phyloP scores from a whole-genome alignment of 208 protist genomes.

The Leptomonas pyrrhocoris region DNA sequence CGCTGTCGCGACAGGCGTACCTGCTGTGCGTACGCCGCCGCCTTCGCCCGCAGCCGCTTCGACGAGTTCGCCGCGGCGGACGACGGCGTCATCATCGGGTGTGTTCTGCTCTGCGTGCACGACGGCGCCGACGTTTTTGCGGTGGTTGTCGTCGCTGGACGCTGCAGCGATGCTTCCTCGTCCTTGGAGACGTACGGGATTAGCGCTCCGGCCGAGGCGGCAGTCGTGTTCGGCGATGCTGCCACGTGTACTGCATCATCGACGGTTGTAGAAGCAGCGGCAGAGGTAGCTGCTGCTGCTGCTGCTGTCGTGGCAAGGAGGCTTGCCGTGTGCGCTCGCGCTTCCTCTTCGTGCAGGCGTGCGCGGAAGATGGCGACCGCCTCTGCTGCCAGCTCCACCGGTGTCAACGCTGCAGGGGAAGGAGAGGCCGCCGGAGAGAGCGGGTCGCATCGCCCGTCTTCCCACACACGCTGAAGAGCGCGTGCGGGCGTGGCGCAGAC shows the following conservation, averaged over 20 bases:
- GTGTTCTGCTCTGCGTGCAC: neutral
- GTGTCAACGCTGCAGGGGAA: neutral
- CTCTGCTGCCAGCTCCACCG: conserved; percentile 7
- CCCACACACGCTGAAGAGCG: conserved; percentile 4
- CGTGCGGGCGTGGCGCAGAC: neutral
- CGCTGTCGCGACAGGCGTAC: conserved; percentile 1
- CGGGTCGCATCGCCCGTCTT: neutral
- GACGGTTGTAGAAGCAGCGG: neutral
- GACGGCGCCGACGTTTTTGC: neutral
- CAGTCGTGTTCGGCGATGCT: too few relatives aligned
- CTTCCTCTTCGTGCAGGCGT: conserved; percentile 10
- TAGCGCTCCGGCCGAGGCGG: neutral
- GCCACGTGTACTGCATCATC: too few relatives aligned
- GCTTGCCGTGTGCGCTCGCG: neutral
- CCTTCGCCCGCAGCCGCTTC: conserved; percentile 16
- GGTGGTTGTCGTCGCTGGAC: neutral
- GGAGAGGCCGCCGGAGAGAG: too few relatives aligned
- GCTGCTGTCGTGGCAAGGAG: neutral
- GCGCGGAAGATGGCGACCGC: neutral
- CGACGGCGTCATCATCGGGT: neutral
- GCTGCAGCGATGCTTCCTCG: neutral
- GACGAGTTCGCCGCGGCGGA: neutral
- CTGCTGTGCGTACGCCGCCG: conserved; percentile 13
- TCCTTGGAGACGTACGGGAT: neutral
- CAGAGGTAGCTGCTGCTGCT: neutral